A percentile compares a stretch with the other conserved stretches of the same genome.
Evolutionary conservation across 176 grass and related monocot species (phyloP).

Genomic region (Chloris gayana): DNA sequence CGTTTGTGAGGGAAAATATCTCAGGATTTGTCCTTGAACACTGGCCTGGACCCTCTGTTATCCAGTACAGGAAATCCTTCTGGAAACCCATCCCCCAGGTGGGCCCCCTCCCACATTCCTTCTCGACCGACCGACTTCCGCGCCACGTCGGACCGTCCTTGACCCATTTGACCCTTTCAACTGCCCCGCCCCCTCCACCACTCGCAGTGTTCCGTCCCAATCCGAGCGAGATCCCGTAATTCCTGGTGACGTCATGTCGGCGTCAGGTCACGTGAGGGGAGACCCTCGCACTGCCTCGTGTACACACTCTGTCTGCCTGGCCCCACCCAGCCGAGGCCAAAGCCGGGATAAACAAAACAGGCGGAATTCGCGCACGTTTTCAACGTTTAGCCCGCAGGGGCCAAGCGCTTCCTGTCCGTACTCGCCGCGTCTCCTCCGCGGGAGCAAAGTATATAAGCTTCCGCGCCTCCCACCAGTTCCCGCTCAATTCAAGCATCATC

Average conservation of each 20-base stretch:
- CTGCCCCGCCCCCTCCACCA: too few species aligned
- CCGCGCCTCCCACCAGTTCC: not conserved
- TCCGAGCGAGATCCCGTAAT: not conserved
- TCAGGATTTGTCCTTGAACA: not conserved
- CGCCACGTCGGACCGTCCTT: constrained; percentile 8
- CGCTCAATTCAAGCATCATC: constrained; percentile 44
- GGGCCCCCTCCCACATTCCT: not conserved
- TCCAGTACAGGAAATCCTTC: too few species aligned
- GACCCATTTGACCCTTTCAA: constrained; percentile 28
- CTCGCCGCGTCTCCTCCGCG: constrained; percentile 28
- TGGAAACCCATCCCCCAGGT: not conserved
- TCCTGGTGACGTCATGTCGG: not conserved
- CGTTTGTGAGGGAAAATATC: not conserved
- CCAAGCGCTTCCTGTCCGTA: not conserved
- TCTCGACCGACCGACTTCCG: not conserved
- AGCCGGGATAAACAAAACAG: not conserved
- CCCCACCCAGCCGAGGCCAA: not conserved
- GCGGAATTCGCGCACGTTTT: constrained; percentile 35
- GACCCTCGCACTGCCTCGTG: not conserved
- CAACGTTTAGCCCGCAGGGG: constrained; percentile 9
- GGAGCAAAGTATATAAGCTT: constrained; percentile 36
- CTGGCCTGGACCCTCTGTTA: not conserved
- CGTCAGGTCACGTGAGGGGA: constrained; percentile 32
- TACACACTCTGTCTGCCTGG: constrained; percentile 32
- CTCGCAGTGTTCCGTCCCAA: not conserved